Percentiles rank a stretch among this genome's conserved stretches.
These are phyloP conservation scores for Endotrypanum monterogeii DNA, from an alignment of 208 protist species.

Conservation along the genomic window DNA sequence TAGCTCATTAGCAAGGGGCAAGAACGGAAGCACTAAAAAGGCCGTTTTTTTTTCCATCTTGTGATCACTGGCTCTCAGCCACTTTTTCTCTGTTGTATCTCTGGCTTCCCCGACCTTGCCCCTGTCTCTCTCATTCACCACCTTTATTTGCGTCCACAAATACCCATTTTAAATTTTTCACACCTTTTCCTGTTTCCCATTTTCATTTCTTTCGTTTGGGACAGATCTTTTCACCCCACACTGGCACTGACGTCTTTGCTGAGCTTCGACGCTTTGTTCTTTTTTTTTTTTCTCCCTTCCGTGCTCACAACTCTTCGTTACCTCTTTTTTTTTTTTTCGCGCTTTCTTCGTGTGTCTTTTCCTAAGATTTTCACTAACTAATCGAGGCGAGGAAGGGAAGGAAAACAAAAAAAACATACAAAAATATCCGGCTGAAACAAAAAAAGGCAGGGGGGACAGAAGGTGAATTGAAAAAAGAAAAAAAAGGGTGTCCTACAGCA, in stretches of 20 bases:
- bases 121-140: not conserved
- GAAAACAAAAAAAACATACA: not conserved
- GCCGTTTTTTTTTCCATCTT: not conserved
- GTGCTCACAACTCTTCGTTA: too few relatives aligned
- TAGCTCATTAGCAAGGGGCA: not conserved
- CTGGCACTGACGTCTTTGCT: not conserved
- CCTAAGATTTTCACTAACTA: not conserved
- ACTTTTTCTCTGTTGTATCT: not conserved
- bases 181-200: not conserved
- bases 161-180: not conserved
- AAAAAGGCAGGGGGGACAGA: not conserved
- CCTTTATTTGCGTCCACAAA: not conserved
- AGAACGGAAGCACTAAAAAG: not conserved
- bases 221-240: not conserved
- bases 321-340: slow-evolving; percentile 4
- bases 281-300: slow-evolving; percentile 3
- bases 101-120: not conserved
- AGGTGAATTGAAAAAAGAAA: not conserved
- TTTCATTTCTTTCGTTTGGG: not conserved
- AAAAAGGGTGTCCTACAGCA: not conserved
- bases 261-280: slow-evolving; percentile 8
- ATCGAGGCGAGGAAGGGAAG: not conserved
- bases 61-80: not conserved
- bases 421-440: not conserved
- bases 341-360: not conserved